Base-by-base conservation (phyloP, 345 rosid genomes). In the Pistacia vera region DNA sequence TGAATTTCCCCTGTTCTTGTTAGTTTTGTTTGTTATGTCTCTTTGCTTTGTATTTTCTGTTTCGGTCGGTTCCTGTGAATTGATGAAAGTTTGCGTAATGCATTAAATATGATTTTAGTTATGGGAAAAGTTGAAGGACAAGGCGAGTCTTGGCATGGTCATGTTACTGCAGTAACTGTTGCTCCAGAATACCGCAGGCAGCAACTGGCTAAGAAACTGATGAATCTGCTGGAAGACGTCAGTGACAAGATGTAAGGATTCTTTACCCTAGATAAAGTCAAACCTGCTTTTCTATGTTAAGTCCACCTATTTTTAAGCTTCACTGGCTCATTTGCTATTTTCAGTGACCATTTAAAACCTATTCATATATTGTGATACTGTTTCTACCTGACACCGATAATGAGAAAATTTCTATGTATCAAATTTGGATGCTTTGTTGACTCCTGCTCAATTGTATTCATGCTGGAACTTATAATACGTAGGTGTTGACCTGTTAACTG, bases 61-160 rank as follows among this genome's bases (percentile, higher is more conserved):
- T 56, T 11, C 10, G 16, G 33, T 28, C 28, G 28, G 49, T 14
- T 64, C 33, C 58, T 63, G 22, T 55, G 0, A 20, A 20, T 6
- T 66, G 65, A 10, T 49, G 12, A 54, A 41, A 57, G 16, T 54
- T 10, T 4, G 17, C 22, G 0, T 66, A 46, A 77, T 80, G 11
- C 59, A 55, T 71, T 38, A 62, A 68, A 68, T 81, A 68, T 81
- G 75, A 33, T 71, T 81, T 74, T 86, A 91, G 98, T 92, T 63
- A 94, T 97, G 98, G 97, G 97, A 48, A 94, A 97, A 77, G 96
- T 92, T 28, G 97, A 94, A 89, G 99, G 97, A 68, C 97, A 92
- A 36, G 99, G 98, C 69, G 98, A 94, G 81, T 94, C 97, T 8
- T 97, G 98, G 98, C 98, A 97, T 73, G 98, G 99, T 56, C 99